Evolutionary conservation across 768 basidiomycete genomes (phyloP).

Genomic region (Myochromella boudieri): DNA sequence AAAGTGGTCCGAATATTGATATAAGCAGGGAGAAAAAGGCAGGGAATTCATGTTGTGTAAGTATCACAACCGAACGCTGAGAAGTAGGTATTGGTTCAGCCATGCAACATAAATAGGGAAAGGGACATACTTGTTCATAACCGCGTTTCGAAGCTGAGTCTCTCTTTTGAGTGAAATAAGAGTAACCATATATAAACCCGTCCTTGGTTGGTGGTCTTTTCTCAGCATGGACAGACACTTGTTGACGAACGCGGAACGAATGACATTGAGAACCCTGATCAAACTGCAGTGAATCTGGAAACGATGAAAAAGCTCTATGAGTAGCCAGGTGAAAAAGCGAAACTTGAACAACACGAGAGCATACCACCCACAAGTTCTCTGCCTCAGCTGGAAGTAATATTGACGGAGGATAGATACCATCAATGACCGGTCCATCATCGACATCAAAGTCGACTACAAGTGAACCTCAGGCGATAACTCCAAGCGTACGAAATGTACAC

Average conservation of each 20-base stretch:
- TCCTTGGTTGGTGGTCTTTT: slow-evolving; percentile 46
- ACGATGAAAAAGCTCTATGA: slow-evolving; percentile 83
- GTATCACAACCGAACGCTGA: slow-evolving; percentile 78
- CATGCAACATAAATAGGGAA: slow-evolving; percentile 3
- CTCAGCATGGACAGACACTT: slow-evolving; percentile 23
- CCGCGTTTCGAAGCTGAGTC: slow-evolving; percentile 72
- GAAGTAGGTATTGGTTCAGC: slow-evolving; percentile 5
- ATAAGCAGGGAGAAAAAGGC: slow-evolving; percentile 76
- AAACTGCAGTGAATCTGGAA: slow-evolving; percentile 87
- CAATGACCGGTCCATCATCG: slow-evolving; percentile 80
- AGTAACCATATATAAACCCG: slow-evolving; percentile 76
- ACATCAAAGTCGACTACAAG: slow-evolving; percentile 81
- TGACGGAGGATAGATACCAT: slow-evolving; percentile 68
- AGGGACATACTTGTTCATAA: slow-evolving; percentile 64
- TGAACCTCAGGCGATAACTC: slow-evolving; percentile 6
- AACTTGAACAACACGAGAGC: not conserved
- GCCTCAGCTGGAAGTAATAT: slow-evolving; percentile 62
- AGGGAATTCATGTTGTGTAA: slow-evolving; percentile 79
- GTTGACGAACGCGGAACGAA: slow-evolving; percentile 80
- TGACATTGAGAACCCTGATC: slow-evolving; percentile 83
- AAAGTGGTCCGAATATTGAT: slow-evolving; percentile 70
- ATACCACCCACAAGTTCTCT: slow-evolving; percentile 76
- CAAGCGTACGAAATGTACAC: slow-evolving; percentile 19
- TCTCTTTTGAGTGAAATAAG: slow-evolving; percentile 71
- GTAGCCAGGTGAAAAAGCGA: slow-evolving; percentile 9